Evolutionary conservation across 177 flowering plant species (phyloP).

Genomic region (Vitis hybrid): DNA sequence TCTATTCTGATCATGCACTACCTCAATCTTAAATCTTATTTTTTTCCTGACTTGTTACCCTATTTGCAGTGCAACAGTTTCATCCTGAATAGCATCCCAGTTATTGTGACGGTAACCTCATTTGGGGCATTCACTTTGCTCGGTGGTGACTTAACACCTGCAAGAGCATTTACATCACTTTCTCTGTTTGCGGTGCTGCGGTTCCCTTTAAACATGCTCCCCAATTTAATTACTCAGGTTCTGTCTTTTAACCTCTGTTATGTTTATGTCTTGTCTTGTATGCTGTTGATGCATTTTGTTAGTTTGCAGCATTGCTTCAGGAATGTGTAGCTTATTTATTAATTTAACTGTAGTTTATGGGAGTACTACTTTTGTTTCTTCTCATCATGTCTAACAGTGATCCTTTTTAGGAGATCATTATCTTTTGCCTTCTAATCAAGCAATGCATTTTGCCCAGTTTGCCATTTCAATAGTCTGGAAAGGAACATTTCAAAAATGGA

Average conservation of each 20-base stretch:
- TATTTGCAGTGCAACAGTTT: constrained; percentile 77
- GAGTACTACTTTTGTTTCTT: no score
- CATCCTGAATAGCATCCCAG: constrained; percentile 88
- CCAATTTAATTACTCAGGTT: constrained; percentile 95
- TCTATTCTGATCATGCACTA: no score
- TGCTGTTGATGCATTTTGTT: no score
- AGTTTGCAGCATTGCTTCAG: no score
- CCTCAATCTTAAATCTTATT: neutral
- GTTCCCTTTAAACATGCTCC: constrained; percentile 91
- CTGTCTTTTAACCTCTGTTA: constrained; percentile 11
- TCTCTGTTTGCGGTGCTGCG: constrained; percentile 92
- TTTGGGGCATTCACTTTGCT: constrained; percentile 89
- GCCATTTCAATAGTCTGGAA: no score
- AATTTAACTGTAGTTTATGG: no score
- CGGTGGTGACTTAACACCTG: constrained; percentile 96
- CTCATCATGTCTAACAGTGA: no score
- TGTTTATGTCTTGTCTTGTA: neutral
- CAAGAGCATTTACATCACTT: constrained; percentile 94
- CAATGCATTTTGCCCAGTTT: no score
- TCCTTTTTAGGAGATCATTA: no score
- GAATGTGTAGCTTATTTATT: no score
- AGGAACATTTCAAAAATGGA: no score
- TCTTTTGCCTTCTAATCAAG: no score
- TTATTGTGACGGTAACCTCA: constrained; percentile 85
- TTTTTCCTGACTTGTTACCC: constrained; percentile 3